Percentiles rank a stretch among this genome's conserved stretches.
Evolutionary conservation across 345 rosid genomes (phyloP).

Genomic region (Eucalyptus leucophloia): DNA sequence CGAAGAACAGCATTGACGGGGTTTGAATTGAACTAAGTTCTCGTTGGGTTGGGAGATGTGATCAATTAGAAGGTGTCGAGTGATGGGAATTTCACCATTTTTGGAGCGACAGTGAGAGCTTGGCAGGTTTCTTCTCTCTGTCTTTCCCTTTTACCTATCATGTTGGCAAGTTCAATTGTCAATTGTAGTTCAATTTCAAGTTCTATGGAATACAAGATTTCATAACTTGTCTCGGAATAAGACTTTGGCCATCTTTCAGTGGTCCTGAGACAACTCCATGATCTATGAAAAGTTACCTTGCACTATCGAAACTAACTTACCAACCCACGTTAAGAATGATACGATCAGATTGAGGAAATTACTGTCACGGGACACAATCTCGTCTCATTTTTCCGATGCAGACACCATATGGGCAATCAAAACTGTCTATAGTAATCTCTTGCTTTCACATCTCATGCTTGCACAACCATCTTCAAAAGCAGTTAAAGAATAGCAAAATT

Average conservation of each 20-base stretch:
- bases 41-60: conserved; percentile 18
- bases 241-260: neutral
- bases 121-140: neutral
- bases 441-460: neutral
- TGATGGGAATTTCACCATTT: conserved; percentile 42
- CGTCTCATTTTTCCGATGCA: neutral
- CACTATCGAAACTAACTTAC: neutral
- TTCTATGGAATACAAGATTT: neutral
- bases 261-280: neutral
- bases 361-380: neutral
- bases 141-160: no score
- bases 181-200: neutral
- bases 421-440: neutral
- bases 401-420: neutral
- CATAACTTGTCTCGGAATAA: no score
- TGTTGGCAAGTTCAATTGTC: neutral
- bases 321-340: neutral
- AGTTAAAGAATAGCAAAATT: neutral
- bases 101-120: conserved; percentile 12
- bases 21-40: no score
- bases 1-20: no score
- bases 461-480: neutral
- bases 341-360: neutral
- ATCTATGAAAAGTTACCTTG: neutral
- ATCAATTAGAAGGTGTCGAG: conserved; percentile 25